Conservation (phyloP, 805 yeast genomes). For the Phaffomyces antillensis region DNA sequence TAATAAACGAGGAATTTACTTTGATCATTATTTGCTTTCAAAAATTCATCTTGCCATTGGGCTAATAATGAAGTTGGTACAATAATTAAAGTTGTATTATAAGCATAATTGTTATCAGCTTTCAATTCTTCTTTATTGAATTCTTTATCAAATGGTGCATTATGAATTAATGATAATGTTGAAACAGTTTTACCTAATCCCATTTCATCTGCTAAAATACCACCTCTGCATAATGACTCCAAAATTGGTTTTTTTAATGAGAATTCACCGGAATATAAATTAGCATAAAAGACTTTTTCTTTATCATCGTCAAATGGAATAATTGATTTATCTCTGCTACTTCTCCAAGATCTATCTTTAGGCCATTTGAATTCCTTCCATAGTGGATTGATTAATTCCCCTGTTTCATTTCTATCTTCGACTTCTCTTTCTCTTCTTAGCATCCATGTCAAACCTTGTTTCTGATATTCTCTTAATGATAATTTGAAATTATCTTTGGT, state of each 20-base stretch:
- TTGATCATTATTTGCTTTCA: conserved; percentile 42
- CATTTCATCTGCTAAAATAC: conserved; percentile 94
- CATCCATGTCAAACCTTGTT: conserved; percentile 86
- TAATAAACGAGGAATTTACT: conserved; percentile 59
- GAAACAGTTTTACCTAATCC: conserved; percentile 93
- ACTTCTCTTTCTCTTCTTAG: conserved; percentile 66
- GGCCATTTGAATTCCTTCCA: conserved; percentile 86
- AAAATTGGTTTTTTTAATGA: conserved; percentile 61
- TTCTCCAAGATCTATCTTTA: conserved; percentile 32
- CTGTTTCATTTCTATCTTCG: conserved; percentile 28
- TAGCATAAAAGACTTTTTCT: conserved; percentile 55
- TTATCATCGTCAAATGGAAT: conserved; percentile 11
- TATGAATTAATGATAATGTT: conserved; percentile 62
- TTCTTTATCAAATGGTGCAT: conserved; percentile 47
- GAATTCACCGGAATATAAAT: conserved; percentile 74
- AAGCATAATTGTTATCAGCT: conserved; percentile 41
- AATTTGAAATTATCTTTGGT: conserved; percentile 43
- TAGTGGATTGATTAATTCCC: conserved; percentile 67
- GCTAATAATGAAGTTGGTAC: conserved; percentile 88
- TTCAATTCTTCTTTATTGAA: conserved; percentile 2
- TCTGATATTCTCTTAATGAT: conserved; percentile 68
- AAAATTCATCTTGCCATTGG: conserved; percentile 86
- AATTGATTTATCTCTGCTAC: conserved; percentile 20
- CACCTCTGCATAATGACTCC: conserved; percentile 60
- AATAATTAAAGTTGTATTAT: conserved; percentile 65